Evolutionary conservation across 2,329 filamentous ascomycete genomes (phyloP).

Genomic region (Pseudocercospora eumusae): DNA sequence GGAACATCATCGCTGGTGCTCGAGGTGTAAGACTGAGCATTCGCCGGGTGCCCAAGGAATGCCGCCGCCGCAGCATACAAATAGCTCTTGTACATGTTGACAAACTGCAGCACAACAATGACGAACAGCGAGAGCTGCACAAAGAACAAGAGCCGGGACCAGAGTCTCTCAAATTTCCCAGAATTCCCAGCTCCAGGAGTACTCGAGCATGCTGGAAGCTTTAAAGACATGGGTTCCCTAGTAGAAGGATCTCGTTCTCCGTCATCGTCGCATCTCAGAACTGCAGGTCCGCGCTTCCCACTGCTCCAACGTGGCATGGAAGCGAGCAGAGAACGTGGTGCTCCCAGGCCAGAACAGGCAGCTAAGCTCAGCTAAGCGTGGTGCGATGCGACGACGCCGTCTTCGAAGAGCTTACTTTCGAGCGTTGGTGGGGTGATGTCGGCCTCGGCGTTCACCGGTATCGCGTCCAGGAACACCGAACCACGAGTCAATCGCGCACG

Average conservation of each 20-base stretch:
- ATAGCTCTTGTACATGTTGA: constrained; percentile 40
- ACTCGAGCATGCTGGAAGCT: background rate
- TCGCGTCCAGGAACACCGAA: background rate
- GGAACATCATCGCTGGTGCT: constrained; percentile 51
- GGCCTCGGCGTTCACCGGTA: background rate
- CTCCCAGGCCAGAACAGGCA: background rate
- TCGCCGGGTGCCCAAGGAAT: constrained; percentile 11
- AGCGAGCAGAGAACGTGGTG: background rate
- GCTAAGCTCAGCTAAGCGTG: too few relatives aligned
- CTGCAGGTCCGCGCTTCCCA: background rate
- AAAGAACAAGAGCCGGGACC: background rate
- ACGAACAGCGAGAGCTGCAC: constrained; percentile 34
- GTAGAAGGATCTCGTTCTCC: background rate
- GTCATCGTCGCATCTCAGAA: background rate
- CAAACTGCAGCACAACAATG: constrained; percentile 32
- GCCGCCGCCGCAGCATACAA: constrained; percentile 33
- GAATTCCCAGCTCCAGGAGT: background rate
- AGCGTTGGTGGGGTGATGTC: background rate
- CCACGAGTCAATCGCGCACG: background rate
- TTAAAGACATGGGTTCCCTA: background rate
- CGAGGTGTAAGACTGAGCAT: constrained; percentile 23
- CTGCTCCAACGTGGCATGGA: background rate
- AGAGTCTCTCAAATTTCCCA: background rate
- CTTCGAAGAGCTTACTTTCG: too few relatives aligned
- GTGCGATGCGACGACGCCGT: background rate